A percentile compares a stretch with the other conserved stretches of the same genome.
phyloP scores from a whole-genome alignment of 2,329 filamentous ascomycete genomes.

The Hymenoscyphus fraxineus region DNA sequence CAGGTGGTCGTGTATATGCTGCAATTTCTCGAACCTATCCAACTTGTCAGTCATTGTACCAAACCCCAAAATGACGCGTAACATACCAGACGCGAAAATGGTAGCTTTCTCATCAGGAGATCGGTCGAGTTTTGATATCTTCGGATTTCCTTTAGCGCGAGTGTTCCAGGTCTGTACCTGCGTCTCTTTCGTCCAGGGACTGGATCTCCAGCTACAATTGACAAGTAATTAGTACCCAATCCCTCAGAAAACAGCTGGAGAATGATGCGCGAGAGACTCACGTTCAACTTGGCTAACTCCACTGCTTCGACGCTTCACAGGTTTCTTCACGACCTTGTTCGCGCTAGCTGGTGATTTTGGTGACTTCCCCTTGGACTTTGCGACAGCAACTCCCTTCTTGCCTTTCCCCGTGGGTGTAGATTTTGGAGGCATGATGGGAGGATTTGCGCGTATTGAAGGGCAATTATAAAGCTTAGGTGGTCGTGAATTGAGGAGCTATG shows the following conservation, averaged over 20 bases:
- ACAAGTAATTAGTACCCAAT: neutral
- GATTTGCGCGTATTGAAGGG: neutral
- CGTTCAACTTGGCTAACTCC: neutral
- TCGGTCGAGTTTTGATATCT: slow-evolving; percentile 88
- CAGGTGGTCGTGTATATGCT: slow-evolving; percentile 56
- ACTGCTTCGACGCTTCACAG: neutral
- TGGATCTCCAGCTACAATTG: slow-evolving; percentile 65
- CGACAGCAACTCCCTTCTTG: neutral
- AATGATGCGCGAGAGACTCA: neutral
- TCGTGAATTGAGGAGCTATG: neutral
- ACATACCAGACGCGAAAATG: slow-evolving; percentile 69
- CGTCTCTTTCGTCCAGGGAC: slow-evolving; percentile 58
- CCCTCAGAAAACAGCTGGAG: neutral
- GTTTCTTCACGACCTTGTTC: neutral
- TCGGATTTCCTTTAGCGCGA: slow-evolving; percentile 87
- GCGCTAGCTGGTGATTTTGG: neutral
- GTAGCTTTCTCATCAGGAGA: slow-evolving; percentile 75
- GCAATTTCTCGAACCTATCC: slow-evolving; percentile 68
- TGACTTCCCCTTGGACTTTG: slow-evolving; percentile 1
- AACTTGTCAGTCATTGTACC: neutral
- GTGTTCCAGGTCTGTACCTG: slow-evolving; percentile 74
- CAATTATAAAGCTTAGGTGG: too few species aligned
- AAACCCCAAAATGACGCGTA: slow-evolving; percentile 24
- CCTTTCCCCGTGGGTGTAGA: neutral
- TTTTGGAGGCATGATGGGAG: slow-evolving; percentile 13